These are phyloP conservation scores for Calonectria ilicicola DNA, from an alignment of 2,329 filamentous ascomycete genomes.

Conservation along the genomic window DNA sequence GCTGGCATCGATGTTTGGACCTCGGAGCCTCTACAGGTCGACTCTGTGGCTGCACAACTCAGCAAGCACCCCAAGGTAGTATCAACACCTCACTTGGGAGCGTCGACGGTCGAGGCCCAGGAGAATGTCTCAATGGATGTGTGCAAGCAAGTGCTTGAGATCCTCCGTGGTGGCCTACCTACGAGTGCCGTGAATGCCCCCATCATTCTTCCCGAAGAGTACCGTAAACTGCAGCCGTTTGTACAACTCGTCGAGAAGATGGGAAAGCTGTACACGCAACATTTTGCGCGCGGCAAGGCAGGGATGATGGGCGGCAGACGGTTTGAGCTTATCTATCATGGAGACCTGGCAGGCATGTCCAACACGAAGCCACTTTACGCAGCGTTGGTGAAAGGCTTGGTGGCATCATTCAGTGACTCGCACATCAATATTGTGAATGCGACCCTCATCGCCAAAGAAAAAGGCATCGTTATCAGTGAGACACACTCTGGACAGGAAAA, in stretches of 20 bases:
- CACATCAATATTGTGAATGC: conserved; percentile 89
- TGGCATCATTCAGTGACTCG: conserved; percentile 74
- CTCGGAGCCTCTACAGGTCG: conserved; percentile 71
- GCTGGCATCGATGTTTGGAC: conserved; percentile 87
- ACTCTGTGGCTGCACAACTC: conserved; percentile 70
- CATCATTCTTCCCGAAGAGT: conserved; percentile 84
- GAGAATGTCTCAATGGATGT: conserved; percentile 88
- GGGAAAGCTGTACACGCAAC: conserved; percentile 83
- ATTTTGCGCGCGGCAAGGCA: conserved; percentile 64
- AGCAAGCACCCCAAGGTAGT: conserved; percentile 79
- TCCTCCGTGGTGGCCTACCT: conserved; percentile 78
- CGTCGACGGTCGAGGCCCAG: conserved; percentile 84
- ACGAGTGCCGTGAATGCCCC: conserved; percentile 85
- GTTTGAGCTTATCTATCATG: conserved; percentile 84
- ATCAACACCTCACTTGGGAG: conserved; percentile 83
- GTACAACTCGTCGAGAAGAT: conserved; percentile 83
- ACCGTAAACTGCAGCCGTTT: conserved; percentile 81
- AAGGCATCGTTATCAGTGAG: conserved; percentile 83
- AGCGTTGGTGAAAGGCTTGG: conserved; percentile 81
- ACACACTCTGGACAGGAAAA: conserved; percentile 72
- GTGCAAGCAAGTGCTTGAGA: conserved; percentile 81
- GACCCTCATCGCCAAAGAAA: conserved; percentile 78
- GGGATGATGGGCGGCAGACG: conserved; percentile 69
- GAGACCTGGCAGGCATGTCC: conserved; percentile 76
- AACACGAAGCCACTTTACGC: conserved; percentile 86